Percentiles rank a stretch among this genome's conserved stretches.
These are phyloP conservation scores for Torulaspora franciscae DNA, from an alignment of 805 yeast species.

Conservation along the genomic window DNA sequence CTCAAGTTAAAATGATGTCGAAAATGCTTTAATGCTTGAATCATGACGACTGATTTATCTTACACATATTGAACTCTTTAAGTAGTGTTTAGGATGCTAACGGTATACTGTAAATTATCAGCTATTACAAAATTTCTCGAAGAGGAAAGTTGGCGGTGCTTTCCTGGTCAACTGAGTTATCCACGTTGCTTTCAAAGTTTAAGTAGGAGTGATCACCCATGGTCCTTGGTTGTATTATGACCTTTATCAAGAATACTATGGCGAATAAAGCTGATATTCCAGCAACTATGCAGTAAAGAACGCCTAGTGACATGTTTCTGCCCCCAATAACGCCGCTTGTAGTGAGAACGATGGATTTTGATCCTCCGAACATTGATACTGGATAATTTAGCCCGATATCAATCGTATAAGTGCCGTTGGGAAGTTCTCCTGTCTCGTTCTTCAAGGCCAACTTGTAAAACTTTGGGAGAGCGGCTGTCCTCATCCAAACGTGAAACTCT, in stretches of 20 bases:
- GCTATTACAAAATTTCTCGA: constrained; percentile 22
- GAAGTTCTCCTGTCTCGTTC: constrained; percentile 54
- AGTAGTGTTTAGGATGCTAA: background rate
- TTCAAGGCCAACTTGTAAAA: constrained; percentile 79
- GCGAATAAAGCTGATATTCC: constrained; percentile 69
- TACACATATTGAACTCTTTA: too few species aligned
- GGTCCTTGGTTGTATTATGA: constrained; percentile 76
- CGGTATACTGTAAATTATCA: constrained; percentile 1
- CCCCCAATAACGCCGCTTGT: constrained; percentile 86
- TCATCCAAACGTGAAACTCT: constrained; percentile 81
- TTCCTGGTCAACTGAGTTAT: constrained; percentile 4
- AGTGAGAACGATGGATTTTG: constrained; percentile 73
- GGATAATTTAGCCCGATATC: constrained; percentile 76
- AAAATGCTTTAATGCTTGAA: too few species aligned
- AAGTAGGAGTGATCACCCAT: constrained; percentile 75
- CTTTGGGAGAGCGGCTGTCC: constrained; percentile 87
- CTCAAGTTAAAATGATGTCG: too few species aligned
- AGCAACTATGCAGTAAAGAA: constrained; percentile 81
- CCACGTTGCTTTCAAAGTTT: constrained; percentile 35
- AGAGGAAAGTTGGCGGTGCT: constrained; percentile 11
- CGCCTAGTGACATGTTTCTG: constrained; percentile 74
- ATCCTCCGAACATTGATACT: constrained; percentile 79
- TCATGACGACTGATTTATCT: too few species aligned
- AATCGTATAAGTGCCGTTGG: constrained; percentile 65
- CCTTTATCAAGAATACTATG: constrained; percentile 70